Evolutionary conservation across 129 eudicot genomes (phyloP), one percentile per base, ranked within the genome.

Genomic region (Scalesia atractyloides): DNA sequence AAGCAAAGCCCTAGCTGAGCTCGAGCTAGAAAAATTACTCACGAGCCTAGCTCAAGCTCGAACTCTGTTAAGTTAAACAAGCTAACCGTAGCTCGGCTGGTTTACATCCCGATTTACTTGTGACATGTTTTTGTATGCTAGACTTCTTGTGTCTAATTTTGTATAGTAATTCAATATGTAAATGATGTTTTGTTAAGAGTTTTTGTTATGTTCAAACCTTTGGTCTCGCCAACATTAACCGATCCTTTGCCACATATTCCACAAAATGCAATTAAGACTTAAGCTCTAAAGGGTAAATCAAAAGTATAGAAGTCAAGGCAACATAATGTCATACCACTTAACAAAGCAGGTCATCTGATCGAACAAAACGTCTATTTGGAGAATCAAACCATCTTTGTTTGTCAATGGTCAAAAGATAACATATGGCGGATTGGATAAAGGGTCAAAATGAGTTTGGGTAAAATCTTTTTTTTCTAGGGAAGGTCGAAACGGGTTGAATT

Each of bases 91-190:
- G 2, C 44, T 39, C 44, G 9, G 44, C 9, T 39, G 9, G 44
- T 39, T 39, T 39, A 30, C 34, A 30, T 30, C 17, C 18, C 8
- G 7, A 7, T 52, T 52, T 52, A 52, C 58, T 52, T 52, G 56
- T 50, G 56, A 50, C 56, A 50, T 50, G 56, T 50, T 50, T 50
- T 50, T 30, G 56, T 50, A 5, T 50, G 56, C 56, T 50, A 50
- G 7, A 15, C 17, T 13, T 50, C 9, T 50, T 50, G 16, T n/a
- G 56, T 50, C 18, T 30, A 14, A 50, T 50, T n/a, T 50, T 15
- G 2, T 50, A 50, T 50, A 50, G 56, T n/a, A 50, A 50, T 50
- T n/a, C 56, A 14, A 50, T 14, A 50, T 14, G 17, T 17, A 10
- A 10, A 50, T 50, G 19, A n/a, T 50, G 56, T 50, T 49, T 50